A percentile compares a stretch with the other conserved stretches of the same genome.
These are phyloP conservation scores for Fusarium siculi DNA, from an alignment of 2,329 filamentous ascomycete genomes.

Conservation along the genomic window DNA sequence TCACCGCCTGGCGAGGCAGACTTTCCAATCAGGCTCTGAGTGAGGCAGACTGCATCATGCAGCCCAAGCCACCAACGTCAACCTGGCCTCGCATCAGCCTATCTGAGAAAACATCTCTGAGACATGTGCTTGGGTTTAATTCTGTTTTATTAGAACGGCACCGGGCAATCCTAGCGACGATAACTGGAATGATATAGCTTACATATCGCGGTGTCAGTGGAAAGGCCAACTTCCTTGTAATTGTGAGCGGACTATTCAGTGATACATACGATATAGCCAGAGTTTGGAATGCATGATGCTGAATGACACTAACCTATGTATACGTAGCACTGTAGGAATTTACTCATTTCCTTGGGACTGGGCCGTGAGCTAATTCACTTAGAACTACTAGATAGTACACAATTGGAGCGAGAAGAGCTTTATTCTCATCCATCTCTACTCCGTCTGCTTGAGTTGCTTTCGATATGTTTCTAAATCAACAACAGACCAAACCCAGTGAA, in stretches of 20 bases:
- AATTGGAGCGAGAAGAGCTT: no score
- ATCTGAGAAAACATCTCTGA: no score
- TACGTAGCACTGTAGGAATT: background rate
- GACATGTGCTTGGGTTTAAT: no score
- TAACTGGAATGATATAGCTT: no score
- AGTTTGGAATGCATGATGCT: background rate
- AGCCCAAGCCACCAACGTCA: background rate
- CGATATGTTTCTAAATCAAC: slow-evolving; percentile 24
- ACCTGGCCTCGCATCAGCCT: background rate
- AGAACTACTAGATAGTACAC: no score
- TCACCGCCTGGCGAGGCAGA: background rate
- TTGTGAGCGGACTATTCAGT: background rate
- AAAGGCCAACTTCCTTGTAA: no score
- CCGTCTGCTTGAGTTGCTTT: background rate
- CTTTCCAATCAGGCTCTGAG: background rate
- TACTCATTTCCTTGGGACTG: background rate
- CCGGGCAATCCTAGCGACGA: no score
- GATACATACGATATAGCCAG: no score
- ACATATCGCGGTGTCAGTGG: no score
- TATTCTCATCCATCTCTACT: background rate
- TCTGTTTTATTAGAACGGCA: no score
- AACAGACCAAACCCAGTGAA: slow-evolving; percentile 30
- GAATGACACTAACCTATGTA: no score
- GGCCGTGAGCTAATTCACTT: background rate
- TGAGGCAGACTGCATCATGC: background rate